phyloP scores from a whole-genome alignment of 2,329 filamentous ascomycete genomes.

The Hirsutella rhossiliensis region DNA sequence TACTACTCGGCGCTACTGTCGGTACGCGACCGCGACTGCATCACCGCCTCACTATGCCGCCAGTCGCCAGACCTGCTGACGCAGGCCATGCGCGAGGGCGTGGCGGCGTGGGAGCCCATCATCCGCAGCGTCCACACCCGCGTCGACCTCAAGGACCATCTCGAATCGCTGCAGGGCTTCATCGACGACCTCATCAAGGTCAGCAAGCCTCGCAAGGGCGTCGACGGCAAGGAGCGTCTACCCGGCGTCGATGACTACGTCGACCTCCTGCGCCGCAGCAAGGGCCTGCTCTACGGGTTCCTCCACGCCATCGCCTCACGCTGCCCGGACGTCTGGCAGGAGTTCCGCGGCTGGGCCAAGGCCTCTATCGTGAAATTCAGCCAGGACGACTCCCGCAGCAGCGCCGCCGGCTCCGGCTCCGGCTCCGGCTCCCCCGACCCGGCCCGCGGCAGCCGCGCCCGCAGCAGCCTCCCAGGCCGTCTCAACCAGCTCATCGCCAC shows the following conservation, averaged over 20 bases:
- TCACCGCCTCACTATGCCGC: constrained; percentile 54
- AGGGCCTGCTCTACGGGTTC: constrained; percentile 53
- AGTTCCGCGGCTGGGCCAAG: constrained; percentile 50
- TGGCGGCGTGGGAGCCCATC: constrained; percentile 61
- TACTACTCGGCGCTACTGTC: constrained; percentile 62
- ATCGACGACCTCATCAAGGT: constrained; percentile 58
- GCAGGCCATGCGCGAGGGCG: constrained; percentile 48
- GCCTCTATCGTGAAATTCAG: constrained; percentile 45
- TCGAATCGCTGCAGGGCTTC: constrained; percentile 56
- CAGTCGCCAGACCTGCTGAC: constrained; percentile 64
- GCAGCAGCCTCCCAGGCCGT: not conserved
- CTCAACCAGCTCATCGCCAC: constrained; percentile 22
- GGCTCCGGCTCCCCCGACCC: too few species aligned
- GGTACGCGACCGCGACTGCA: constrained; percentile 60
- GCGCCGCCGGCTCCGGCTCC: not conserved
- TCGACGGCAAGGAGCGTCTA: too few species aligned
- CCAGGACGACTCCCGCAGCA: not conserved
- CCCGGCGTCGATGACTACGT: constrained; percentile 65
- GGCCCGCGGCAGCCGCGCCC: too few species aligned
- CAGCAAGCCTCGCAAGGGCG: constrained; percentile 29
- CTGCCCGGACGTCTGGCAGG: constrained; percentile 51
- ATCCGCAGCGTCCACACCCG: constrained; percentile 60
- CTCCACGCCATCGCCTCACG: constrained; percentile 57
- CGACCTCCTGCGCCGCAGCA: constrained; percentile 47
- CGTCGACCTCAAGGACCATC: constrained; percentile 57